phyloP scores from a whole-genome alignment of 108 stramenopile species.

The Bacterosira constricta region DNA sequence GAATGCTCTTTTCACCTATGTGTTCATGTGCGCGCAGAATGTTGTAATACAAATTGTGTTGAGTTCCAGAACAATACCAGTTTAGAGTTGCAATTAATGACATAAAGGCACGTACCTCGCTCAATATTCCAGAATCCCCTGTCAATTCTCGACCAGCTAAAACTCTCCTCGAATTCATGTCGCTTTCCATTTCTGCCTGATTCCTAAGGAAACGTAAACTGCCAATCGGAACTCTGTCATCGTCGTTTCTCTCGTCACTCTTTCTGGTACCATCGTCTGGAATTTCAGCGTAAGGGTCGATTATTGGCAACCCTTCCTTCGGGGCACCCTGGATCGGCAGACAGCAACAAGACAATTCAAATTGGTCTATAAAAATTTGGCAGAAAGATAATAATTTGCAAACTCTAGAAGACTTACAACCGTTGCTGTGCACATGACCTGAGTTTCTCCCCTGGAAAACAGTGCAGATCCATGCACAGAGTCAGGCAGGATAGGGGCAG shows the following conservation, averaged over 20 bases:
- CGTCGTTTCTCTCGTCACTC: neutral
- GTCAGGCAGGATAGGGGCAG: conserved; percentile 30
- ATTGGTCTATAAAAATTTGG: too few relatives aligned
- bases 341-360: neutral
- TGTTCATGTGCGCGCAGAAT: neutral
- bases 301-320: conserved; percentile 54
- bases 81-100: neutral
- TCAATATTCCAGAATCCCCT: conserved; percentile 68
- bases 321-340: conserved; percentile 48
- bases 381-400: too few relatives aligned
- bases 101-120: conserved; percentile 29
- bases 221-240: conserved; percentile 54
- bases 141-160: conserved; percentile 63
- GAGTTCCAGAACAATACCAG: neutral
- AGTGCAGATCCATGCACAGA: conserved; percentile 83
- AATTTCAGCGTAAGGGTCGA: conserved; percentile 43
- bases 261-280: neutral
- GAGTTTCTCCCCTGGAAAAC: conserved; percentile 87
- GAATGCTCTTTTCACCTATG: conserved; percentile 54
- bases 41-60: neutral
- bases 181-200: conserved; percentile 63
- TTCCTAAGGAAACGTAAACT: conserved; percentile 58
- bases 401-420: conserved; percentile 25
- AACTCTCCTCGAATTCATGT: conserved; percentile 61
- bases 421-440: conserved; percentile 81